Evolutionary conservation across 2,329 filamentous ascomycete genomes (phyloP).

Genomic region (Cordyceps farinosa): DNA sequence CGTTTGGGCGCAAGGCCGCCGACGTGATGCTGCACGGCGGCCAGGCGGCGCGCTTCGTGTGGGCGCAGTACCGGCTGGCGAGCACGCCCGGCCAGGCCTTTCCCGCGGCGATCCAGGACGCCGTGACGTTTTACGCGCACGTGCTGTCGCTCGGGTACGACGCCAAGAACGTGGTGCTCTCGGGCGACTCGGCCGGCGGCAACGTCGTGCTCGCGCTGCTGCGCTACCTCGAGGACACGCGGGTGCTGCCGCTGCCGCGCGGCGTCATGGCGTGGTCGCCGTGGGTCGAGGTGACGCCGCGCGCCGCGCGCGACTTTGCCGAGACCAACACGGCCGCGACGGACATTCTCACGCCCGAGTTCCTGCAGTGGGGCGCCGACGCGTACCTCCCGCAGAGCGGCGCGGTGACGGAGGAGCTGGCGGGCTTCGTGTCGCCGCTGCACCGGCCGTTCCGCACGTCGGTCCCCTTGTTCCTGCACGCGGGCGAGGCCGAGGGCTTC

Average conservation of each 20-base stretch:
- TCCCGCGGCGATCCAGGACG: slow-evolving; percentile 30
- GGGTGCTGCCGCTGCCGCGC: slow-evolving; percentile 9
- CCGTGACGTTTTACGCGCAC: slow-evolving; percentile 28
- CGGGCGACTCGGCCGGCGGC: slow-evolving; percentile 31
- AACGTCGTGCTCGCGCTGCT: slow-evolving; percentile 29
- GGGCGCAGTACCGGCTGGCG: slow-evolving; percentile 30
- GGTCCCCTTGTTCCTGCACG: slow-evolving; percentile 15
- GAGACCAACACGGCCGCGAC: background rate
- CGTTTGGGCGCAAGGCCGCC: slow-evolving; percentile 25
- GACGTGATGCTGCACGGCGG: slow-evolving; percentile 23
- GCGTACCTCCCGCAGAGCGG: background rate
- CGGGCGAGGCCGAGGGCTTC: slow-evolving; percentile 15
- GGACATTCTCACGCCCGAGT: background rate
- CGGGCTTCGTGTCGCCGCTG: slow-evolving; percentile 12
- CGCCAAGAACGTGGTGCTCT: slow-evolving; percentile 26
- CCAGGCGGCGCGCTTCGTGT: slow-evolving; percentile 23
- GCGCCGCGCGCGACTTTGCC: slow-evolving; percentile 3
- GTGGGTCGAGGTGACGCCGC: slow-evolving; percentile 13
- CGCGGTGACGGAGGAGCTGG: background rate
- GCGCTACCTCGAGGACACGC: slow-evolving; percentile 24
- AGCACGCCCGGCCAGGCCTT: slow-evolving; percentile 24
- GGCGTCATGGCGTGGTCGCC: slow-evolving; percentile 14
- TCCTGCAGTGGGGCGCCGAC: slow-evolving; percentile 17
- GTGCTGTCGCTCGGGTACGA: slow-evolving; percentile 25
- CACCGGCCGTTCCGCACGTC: slow-evolving; percentile 6